A percentile compares a stretch with the other conserved stretches of the same genome.
These are phyloP conservation scores for Avena insularis DNA, from an alignment of 176 grass and related monocot genomes.

Conservation along the genomic window DNA sequence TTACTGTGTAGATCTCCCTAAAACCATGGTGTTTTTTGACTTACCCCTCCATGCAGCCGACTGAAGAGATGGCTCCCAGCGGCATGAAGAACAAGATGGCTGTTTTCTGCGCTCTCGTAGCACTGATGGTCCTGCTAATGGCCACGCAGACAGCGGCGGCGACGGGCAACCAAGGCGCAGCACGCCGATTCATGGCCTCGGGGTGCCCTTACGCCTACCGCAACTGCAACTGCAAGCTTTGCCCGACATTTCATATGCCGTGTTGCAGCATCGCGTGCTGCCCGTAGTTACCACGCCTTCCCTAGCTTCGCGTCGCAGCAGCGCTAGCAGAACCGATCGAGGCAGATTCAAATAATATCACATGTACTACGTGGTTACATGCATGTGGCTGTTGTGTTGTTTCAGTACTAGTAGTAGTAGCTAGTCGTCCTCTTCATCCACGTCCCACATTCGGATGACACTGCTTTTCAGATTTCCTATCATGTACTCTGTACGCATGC, in stretches of 20 bases:
- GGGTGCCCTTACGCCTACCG: constrained; percentile 11
- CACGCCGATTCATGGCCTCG: neutral
- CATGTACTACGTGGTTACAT: neutral
- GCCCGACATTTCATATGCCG: neutral
- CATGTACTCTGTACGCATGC: too few species aligned
- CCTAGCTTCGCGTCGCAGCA: neutral
- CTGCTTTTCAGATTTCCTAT: neutral
- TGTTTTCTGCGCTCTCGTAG: neutral
- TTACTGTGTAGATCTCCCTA: too few species aligned
- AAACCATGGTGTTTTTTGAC: too few species aligned
- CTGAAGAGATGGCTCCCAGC: neutral
- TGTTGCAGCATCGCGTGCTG: neutral
- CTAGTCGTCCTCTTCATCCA: neutral
- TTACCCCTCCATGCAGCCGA: neutral
- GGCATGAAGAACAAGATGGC: neutral
- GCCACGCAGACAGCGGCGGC: neutral
- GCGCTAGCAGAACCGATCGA: neutral
- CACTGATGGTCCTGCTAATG: neutral
- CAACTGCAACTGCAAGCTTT: constrained; percentile 9
- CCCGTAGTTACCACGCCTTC: neutral
- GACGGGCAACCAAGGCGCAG: neutral
- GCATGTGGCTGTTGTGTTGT: neutral
- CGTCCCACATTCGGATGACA: too few species aligned
- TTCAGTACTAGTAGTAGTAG: neutral
- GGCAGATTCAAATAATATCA: neutral